phyloP scores from a whole-genome alignment of 2,329 filamentous ascomycete species.

The Trichoderma atroviride region DNA sequence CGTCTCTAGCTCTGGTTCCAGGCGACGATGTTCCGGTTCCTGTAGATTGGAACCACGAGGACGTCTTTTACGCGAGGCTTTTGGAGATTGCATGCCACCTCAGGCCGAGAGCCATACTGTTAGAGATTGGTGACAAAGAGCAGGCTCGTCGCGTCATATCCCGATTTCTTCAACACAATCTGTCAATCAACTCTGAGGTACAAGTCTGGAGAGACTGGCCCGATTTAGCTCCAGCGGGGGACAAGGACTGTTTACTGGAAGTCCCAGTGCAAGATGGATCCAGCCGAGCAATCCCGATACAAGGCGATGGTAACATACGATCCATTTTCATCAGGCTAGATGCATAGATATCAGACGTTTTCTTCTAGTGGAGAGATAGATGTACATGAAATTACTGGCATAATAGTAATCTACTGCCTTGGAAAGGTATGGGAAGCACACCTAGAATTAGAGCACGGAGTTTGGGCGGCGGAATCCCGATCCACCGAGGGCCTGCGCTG shows the following conservation, averaged over 20 bases:
- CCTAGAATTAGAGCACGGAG: not conserved
- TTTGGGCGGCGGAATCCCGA: constrained; percentile 15
- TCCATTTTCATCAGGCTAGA: constrained; percentile 41
- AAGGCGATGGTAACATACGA: constrained; percentile 53
- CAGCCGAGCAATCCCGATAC: constrained; percentile 40
- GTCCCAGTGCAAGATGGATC: constrained; percentile 26
- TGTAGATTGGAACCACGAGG: constrained; percentile 42
- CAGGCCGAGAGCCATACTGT: constrained; percentile 58
- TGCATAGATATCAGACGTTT: not conserved
- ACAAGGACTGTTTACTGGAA: constrained; percentile 35
- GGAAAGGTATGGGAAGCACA: not conserved
- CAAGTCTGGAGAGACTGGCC: constrained; percentile 77
- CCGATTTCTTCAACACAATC: constrained; percentile 44
- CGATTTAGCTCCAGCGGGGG: constrained; percentile 41
- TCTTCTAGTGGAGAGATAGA: not conserved
- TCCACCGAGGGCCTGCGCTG: constrained; percentile 10
- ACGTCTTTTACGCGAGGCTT: constrained; percentile 70
- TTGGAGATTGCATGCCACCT: constrained; percentile 56
- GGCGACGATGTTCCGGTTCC: constrained; percentile 36
- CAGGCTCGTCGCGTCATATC: constrained; percentile 68
- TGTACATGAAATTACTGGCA: not conserved
- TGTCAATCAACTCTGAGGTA: constrained; percentile 42
- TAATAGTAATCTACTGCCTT: not conserved
- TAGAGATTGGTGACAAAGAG: constrained; percentile 71
- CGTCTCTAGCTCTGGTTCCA: constrained; percentile 74